Evolutionary conservation across 768 basidiomycete genomes (phyloP), one percentile per base, ranked within the genome.

Genomic region (Xerocomellus intermedius): DNA sequence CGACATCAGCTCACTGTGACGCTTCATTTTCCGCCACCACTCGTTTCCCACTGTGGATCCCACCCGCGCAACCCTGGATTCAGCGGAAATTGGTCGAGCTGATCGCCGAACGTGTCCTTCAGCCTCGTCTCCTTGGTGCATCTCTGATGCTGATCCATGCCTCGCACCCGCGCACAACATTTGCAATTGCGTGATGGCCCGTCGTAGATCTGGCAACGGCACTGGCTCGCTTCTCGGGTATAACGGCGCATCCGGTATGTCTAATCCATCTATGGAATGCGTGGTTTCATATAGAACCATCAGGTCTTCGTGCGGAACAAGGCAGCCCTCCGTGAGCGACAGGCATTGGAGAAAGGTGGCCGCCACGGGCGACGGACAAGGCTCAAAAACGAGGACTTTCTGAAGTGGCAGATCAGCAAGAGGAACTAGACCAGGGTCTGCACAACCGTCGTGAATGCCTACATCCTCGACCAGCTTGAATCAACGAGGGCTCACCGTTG

Each of bases 381-480:
- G 78, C 50, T 76, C 61, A 69, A 96, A 96, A 17, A 71, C 66
- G 48, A 95, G 77, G 24, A 82, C 80, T 1, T 75, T 77, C 68
- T 97, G 94, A 19, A 95, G 69, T 8, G 94, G 89, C 37, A 99
- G 81, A 53, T 88, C 85, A 13, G 69, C 67, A 38, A 81, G 64
- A 4, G 95, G 95, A 30, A 98, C 79, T 43, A 87, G 74, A 7
- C 82, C 80, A 17, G 80, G 68, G 77, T 96, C 94, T 94, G 67
- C 30, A 39, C 30, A 45, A 36, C 24, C 41, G 5, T 59, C 53
- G 55, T 54, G 21, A 55, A 51, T 55, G 28, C 55, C 41, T 30
- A 45, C 39, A 42, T 42, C 61, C 61, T 48, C 38, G 5, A 14
- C 54, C 44, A 39, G 46, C 57, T 53, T 33, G 8, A 63, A 26